Evolutionary conservation across 345 rosid genomes (phyloP), one percentile per base, ranked within the genome.

Genomic region (Brassica incana): DNA sequence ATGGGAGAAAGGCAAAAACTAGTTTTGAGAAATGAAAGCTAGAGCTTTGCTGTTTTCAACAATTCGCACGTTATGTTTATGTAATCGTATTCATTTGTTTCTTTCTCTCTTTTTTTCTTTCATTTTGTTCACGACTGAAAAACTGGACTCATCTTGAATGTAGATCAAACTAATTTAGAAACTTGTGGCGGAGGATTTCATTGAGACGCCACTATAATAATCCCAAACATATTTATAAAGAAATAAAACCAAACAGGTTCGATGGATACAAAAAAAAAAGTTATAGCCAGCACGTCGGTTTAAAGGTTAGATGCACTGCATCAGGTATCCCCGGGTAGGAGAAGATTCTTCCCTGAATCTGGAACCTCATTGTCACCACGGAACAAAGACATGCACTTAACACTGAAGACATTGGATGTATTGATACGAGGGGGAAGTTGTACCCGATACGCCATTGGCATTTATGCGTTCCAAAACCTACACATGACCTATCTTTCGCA

Each of bases 21-120:
- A 35, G 50, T 35, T 65, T 65, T 65, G 45, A 65, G 45, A 33
- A 64, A 32, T 6, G 29, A 65, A 8, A 16, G 8, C 27, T 67
- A 43, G 58, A 67, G 23, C 4, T 7, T 69, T 48, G 60, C 2
- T 68, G 38, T 38, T 25, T 14, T 45, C 6, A 25, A 67, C 25
- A 48, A 64, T 5, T n/a, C 43, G n/a, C 67, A 32, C 8, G 68
- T 65, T 20, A 65, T 52, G 25, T 65, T 62, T 62, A 50, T 77
- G 75, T 77, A 20, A 33, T 70, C 18, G 48, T 30, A 62, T 77
- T 15, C 40, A 20, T 70, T 62, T 77, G 80, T 77, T 77, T 70
- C 54, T 5, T 5, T 62, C 52, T 69, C n/a, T 8, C 1, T 5
- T 65, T 6, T 6, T 27, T 29, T 2, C 25, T 23, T 59, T 23